Evolutionary conservation across 2,329 filamentous ascomycete species (phyloP), one percentile per base, ranked within the genome.

Genomic region (Colletotrichum nymphaeae): DNA sequence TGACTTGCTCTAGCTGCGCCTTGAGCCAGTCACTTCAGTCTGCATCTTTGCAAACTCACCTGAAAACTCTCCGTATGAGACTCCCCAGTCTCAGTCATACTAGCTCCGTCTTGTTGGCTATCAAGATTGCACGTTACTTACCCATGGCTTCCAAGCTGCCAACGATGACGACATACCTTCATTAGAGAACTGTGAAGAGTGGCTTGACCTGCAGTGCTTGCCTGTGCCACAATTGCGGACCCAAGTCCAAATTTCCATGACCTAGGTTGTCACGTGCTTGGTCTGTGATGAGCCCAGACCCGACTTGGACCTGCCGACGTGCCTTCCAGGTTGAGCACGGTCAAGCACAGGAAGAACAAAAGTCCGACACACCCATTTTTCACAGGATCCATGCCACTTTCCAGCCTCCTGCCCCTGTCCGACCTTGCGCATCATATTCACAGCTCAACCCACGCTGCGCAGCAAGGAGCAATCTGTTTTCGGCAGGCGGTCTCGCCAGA

Each of bases 401-500:
- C 42, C 42, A 49, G 42, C 42, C 26, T 42, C 57, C 57, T 57
- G 35, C 46, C 42, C 35, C 28, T 26, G 60, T 16, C 42, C 56
- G 57, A 49, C 24, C 32, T 67, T 35, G 55, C 55, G 55, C 35
- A 58, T 58, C 69, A 42, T 59, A 69, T 69, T 69, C 42, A 32
- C 65, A 63, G 52, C 37, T 69, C 37, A 53, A 53, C 14, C 8
- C 9, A 37, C 62, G 32, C 28, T 26, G 49, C 62, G 53, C 30
- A 46, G 49, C 30, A 64, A 64, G 69, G 59, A 55, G 59, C 30
- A 55, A 59, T 66, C 62, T 72, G 58, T 37, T 65, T 74, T 68
- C 46, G 69, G 73, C 59, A 75, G 73, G 73, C 73, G 71, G 73
- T 75, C 71, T 71, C 52, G 53, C 52, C 67, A 62, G 63, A 52